Conservation (phyloP, 2,329 filamentous ascomycete species). For the Colletotrichum chlorophyti region DNA sequence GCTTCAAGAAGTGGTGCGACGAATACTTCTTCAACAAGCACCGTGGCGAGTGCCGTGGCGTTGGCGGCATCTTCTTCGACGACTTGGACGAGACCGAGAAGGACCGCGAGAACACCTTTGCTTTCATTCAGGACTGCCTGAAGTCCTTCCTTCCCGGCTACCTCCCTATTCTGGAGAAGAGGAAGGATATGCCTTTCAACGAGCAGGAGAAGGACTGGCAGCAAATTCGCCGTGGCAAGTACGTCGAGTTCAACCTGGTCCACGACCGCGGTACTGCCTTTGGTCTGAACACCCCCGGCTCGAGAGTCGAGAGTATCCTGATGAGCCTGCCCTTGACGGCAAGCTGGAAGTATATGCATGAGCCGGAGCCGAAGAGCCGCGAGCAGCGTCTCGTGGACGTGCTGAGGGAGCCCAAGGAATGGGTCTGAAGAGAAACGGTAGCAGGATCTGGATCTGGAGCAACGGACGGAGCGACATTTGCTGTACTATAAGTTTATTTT, state of each 20-base stretch:
- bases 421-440: conserved; percentile 58
- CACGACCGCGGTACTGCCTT: conserved; percentile 96
- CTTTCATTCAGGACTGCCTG: conserved; percentile 85
- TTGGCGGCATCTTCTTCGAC: conserved; percentile 99
- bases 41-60: conserved; percentile 81
- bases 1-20: conserved; percentile 98
- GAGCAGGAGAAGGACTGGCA: conserved; percentile 94
- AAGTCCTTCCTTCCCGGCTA: conserved; percentile 90
- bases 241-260: conserved; percentile 98
- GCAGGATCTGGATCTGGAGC: conserved; percentile 3
- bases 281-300: conserved; percentile 89
- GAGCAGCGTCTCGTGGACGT: conserved; percentile 85
- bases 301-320: conserved; percentile 92
- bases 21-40: conserved; percentile 97
- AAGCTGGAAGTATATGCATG: conserved; percentile 95
- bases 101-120: conserved; percentile 87
- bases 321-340: conserved; percentile 97
- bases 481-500: conserved; percentile 21
- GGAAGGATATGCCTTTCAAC: conserved; percentile 92
- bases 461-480: conserved; percentile 15
- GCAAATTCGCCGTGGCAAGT: conserved; percentile 90
- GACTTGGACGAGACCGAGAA: conserved; percentile 89
- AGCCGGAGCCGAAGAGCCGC: conserved; percentile 74
- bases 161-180: conserved; percentile 82
- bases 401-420: conserved; percentile 68